Percentiles rank a stretch among this genome's conserved stretches.
Evolutionary conservation across 1,284 basidiomycete species (phyloP).

Genomic region (Puccinia novopanici): DNA sequence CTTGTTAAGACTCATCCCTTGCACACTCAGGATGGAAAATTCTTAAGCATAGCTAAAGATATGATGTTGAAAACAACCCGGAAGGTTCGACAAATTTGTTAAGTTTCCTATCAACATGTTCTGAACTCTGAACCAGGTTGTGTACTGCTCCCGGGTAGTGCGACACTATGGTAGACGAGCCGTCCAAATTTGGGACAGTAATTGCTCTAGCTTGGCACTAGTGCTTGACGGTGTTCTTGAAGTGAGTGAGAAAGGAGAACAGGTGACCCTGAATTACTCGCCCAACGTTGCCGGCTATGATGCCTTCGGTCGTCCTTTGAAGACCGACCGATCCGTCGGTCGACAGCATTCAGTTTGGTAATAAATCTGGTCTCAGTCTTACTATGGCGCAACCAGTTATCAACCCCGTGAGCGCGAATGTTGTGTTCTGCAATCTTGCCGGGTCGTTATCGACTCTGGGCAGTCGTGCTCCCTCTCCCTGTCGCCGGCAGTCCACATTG

Average conservation of each 20-base stretch:
- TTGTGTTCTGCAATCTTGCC: neutral
- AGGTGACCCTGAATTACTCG: neutral
- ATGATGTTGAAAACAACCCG: too few species aligned
- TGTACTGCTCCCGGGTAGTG: too few species aligned
- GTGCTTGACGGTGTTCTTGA: neutral
- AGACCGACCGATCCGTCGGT: neutral
- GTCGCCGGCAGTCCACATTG: neutral
- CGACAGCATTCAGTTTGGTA: neutral
- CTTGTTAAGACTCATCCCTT: too few species aligned
- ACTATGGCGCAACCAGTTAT: neutral
- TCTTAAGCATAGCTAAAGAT: too few species aligned
- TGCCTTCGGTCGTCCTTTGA: neutral
- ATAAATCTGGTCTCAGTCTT: neutral
- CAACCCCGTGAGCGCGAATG: neutral
- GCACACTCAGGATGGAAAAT: too few species aligned
- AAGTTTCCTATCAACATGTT: too few species aligned
- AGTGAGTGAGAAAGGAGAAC: neutral
- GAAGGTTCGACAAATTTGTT: too few species aligned
- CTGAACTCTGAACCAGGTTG: too few species aligned
- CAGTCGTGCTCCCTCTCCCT: neutral
- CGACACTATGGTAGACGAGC: too few species aligned
- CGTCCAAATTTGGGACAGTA: too few species aligned
- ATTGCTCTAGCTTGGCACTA: too few species aligned
- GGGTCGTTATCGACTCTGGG: constrained; percentile 17
- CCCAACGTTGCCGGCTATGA: too few species aligned